phyloP scores from a whole-genome alignment of 345 rosid genomes.

The Syzygium aqueum region DNA sequence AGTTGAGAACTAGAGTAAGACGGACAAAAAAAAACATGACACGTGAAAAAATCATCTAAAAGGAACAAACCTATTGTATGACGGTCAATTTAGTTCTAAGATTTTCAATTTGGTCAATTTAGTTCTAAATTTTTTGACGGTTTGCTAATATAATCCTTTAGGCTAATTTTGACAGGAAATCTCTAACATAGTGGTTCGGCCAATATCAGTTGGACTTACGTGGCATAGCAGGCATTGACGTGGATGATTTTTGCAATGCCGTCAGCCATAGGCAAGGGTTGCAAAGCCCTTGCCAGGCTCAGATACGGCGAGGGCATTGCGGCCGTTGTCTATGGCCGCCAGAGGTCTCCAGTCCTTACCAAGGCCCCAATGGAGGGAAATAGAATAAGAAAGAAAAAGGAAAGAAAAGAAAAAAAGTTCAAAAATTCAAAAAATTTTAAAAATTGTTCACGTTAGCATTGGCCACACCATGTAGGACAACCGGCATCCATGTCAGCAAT shows the following conservation, averaged over 20 bases:
- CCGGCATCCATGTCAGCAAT: rapidly evolving
- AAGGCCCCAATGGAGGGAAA: neutral
- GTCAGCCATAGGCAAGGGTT: rapidly evolving
- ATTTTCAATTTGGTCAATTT: neutral
- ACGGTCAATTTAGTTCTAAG: rapidly evolving
- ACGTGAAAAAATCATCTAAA: neutral
- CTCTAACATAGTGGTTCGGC: rapidly evolving
- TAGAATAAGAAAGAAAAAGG: neutral
- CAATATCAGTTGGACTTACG: neutral
- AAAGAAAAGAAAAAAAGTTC: rapidly evolving
- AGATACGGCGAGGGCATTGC: neutral
- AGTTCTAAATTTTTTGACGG: neutral
- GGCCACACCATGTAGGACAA: neutral
- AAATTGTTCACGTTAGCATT: rapidly evolving
- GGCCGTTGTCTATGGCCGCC: rapidly evolving
- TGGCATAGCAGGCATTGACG: rapidly evolving
- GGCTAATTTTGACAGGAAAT: neutral
- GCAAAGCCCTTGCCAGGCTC: rapidly evolving
- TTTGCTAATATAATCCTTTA: too few relatives aligned
- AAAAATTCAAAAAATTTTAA: neutral
- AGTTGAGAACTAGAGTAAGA: too few relatives aligned
- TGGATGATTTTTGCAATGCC: rapidly evolving
- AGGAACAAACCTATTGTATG: rapidly evolving
- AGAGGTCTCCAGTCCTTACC: rapidly evolving
- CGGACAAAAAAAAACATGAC: too few relatives aligned